phyloP scores from a whole-genome alignment of 805 yeast genomes.

The Metschnikowia vanudenii region DNA sequence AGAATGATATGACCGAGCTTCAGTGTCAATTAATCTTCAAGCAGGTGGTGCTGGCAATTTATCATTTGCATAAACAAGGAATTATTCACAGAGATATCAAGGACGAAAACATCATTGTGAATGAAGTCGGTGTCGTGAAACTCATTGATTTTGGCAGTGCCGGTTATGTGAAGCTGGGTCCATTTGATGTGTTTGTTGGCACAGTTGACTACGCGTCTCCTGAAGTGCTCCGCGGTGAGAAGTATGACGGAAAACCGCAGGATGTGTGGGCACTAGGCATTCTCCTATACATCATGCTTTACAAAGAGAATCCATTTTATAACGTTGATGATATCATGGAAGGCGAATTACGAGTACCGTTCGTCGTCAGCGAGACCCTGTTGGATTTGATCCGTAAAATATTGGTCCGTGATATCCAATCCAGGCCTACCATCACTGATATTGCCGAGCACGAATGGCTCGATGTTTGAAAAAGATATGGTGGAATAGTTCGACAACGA shows the following conservation, averaged over 20 bases:
- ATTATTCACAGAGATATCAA: slow-evolving; percentile 93
- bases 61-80: slow-evolving; percentile 80
- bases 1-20: slow-evolving; percentile 72
- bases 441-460: slow-evolving; percentile 73
- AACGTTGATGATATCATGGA: slow-evolving; percentile 95
- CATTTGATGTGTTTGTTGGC: slow-evolving; percentile 96
- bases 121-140: slow-evolving; percentile 74
- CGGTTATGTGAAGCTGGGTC: slow-evolving; percentile 85
- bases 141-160: slow-evolving; percentile 95
- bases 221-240: slow-evolving; percentile 84
- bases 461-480: slow-evolving; percentile 11
- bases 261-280: slow-evolving; percentile 98
- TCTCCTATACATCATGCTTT: slow-evolving; percentile 80
- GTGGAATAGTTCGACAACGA: neutral
- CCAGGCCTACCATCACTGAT: slow-evolving; percentile 73
- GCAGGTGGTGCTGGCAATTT: slow-evolving; percentile 76
- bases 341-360: slow-evolving; percentile 75
- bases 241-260: slow-evolving; percentile 90
- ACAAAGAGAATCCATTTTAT: slow-evolving; percentile 93
- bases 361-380: slow-evolving; percentile 59
- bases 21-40: slow-evolving; percentile 77
- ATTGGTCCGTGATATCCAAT: slow-evolving; percentile 61
- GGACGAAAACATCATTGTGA: slow-evolving; percentile 91
- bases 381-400: slow-evolving; percentile 60
- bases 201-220: slow-evolving; percentile 98